Percentiles rank a stretch among this genome's conserved stretches.
These are phyloP conservation scores for Sugiyamaella smithiae DNA, from an alignment of 805 yeast genomes.

Conservation along the genomic window DNA sequence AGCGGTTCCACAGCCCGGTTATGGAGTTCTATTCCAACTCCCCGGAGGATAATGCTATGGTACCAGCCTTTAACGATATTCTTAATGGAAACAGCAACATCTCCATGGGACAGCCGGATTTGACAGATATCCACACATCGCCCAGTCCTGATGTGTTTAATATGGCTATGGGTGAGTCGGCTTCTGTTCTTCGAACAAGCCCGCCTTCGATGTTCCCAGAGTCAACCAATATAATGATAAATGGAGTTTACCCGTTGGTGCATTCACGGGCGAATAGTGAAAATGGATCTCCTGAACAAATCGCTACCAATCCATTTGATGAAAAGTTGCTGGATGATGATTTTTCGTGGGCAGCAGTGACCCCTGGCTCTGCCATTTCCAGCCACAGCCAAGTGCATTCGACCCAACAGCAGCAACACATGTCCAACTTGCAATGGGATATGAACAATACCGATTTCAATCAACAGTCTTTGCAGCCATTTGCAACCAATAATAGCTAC, in stretches of 20 bases:
- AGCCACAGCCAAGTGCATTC: too few relatives aligned
- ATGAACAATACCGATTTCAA: not conserved
- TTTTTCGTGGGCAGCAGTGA: conserved; percentile 8
- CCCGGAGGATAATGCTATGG: conserved; percentile 5
- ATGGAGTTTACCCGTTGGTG: conserved; percentile 22
- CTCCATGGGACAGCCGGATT: not conserved
- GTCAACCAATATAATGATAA: conserved; percentile 7
- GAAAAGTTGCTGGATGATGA: conserved; percentile 10
- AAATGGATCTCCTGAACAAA: conserved; percentile 15
- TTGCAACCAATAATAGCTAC: not conserved
- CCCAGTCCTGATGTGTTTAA: conserved; percentile 3
- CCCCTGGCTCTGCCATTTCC: too few relatives aligned
- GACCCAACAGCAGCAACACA: too few relatives aligned
- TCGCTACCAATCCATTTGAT: not conserved
- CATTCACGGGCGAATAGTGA: conserved; percentile 24
- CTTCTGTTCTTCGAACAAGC: not conserved
- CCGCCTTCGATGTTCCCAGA: conserved; percentile 1
- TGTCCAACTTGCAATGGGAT: conserved; percentile 1
- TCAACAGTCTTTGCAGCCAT: not conserved
- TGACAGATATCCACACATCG: not conserved
- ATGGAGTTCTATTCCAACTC: conserved; percentile 4
- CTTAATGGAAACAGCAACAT: not conserved
- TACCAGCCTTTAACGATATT: not conserved
- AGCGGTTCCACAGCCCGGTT: conserved; percentile 9
- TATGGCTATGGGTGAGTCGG: not conserved